A percentile compares a stretch with the other conserved stretches of the same genome.
Conservation (phyloP, 2,329 filamentous ascomycete species). For the Exophiala xenobiotica region DNA sequence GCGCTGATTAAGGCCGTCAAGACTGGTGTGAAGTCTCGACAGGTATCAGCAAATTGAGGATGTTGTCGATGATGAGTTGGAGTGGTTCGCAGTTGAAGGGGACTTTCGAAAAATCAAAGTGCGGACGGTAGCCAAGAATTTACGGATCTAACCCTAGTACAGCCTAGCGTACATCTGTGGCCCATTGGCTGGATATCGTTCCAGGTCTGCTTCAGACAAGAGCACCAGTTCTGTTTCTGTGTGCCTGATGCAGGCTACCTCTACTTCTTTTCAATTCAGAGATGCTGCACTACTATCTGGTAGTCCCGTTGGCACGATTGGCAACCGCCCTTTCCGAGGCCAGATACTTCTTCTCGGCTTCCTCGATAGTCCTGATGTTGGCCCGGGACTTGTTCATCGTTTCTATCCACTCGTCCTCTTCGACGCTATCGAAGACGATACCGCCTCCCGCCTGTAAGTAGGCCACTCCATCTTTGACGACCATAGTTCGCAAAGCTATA, state of each 20-base stretch:
- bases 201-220: no score
- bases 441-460: constrained; percentile 86
- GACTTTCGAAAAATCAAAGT: constrained; percentile 1
- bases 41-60: constrained; percentile 38
- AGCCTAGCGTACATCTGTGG: neutral
- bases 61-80: constrained; percentile 25
- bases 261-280: neutral
- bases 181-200: no score
- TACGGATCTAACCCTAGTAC: neutral
- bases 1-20: constrained; percentile 38
- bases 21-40: constrained; percentile 39
- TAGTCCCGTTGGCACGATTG: constrained; percentile 18
- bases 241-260: neutral
- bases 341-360: constrained; percentile 71
- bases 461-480: constrained; percentile 84
- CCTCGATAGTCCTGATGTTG: constrained; percentile 83
- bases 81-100: neutral
- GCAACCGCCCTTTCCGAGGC: constrained; percentile 37
- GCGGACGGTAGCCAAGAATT: constrained; percentile 7
- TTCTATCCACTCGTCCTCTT: constrained; percentile 88
- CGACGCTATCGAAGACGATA: constrained; percentile 92
- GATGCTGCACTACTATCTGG: constrained; percentile 12
- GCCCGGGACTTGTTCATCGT: constrained; percentile 94
- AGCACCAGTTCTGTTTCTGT: no score
- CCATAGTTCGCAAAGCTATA: constrained; percentile 84